phyloP scores from a whole-genome alignment of 2,329 filamentous ascomycete genomes.

The Trichoderma sp. region DNA sequence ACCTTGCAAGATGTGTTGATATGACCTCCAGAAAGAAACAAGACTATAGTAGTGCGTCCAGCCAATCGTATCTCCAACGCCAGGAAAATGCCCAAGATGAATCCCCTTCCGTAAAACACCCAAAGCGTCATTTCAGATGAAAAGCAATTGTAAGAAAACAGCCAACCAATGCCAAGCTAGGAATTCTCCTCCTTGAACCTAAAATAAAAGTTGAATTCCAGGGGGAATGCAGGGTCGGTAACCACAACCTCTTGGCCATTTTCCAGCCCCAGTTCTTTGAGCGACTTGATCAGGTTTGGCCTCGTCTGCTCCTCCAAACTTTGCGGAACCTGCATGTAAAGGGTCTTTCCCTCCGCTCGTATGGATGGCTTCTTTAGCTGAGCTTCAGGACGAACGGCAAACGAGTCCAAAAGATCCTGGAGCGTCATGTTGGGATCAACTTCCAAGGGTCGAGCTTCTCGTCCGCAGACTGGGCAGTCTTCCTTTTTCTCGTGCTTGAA shows the following conservation, averaged over 20 bases:
- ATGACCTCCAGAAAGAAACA: neutral
- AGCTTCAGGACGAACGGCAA: constrained; percentile 79
- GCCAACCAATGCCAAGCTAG: neutral
- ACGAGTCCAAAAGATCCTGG: constrained; percentile 77
- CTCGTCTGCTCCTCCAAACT: constrained; percentile 81
- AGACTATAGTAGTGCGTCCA: neutral
- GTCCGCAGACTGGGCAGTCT: constrained; percentile 92
- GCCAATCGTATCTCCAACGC: constrained; percentile 27
- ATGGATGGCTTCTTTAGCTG: constrained; percentile 94
- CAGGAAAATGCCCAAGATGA: constrained; percentile 26
- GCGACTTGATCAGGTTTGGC: constrained; percentile 74
- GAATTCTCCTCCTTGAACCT: constrained; percentile 39
- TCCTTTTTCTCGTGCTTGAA: constrained; percentile 92
- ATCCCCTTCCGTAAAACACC: neutral
- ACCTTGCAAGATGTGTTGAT: constrained; percentile 25
- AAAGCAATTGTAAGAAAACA: neutral
- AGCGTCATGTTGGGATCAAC: constrained; percentile 71
- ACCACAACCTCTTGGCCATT: constrained; percentile 88
- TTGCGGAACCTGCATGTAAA: constrained; percentile 85
- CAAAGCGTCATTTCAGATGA: neutral
- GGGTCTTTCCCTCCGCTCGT: constrained; percentile 70
- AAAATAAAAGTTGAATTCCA: constrained; percentile 60
- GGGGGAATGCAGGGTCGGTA: constrained; percentile 83
- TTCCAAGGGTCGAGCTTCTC: constrained; percentile 69
- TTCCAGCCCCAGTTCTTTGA: constrained; percentile 67